Conservation (phyloP, 2,329 filamentous ascomycete genomes). For the Venturia oleaginea region DNA sequence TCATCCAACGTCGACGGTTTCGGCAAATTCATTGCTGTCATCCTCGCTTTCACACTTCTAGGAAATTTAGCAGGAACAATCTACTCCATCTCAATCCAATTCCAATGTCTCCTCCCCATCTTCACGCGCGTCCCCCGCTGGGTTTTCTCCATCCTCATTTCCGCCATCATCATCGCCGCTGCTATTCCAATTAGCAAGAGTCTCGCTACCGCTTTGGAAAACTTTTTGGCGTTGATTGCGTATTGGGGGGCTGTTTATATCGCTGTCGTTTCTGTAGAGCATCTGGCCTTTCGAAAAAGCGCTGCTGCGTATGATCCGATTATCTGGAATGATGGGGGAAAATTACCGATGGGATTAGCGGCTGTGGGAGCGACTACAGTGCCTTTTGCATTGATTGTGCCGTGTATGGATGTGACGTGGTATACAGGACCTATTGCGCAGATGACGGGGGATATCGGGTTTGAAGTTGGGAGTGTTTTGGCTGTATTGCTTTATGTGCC, state of each 20-base stretch:
- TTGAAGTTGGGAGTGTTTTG: neutral
- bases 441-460: neutral
- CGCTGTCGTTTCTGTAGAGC: conserved; percentile 18
- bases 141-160: conserved; percentile 6
- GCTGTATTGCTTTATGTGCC: neutral
- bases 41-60: conserved; percentile 48
- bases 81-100: conserved; percentile 56
- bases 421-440: conserved; percentile 22
- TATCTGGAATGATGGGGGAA: conserved; percentile 23
- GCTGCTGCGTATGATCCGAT: conserved; percentile 23
- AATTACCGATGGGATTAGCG: conserved; percentile 26
- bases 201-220: conserved; percentile 22
- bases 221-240: conserved; percentile 23
- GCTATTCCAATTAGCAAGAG: conserved; percentile 59
- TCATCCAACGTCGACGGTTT: conserved; percentile 39
- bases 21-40: conserved; percentile 52
- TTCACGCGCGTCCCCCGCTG: conserved; percentile 48
- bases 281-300: conserved; percentile 25
- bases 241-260: conserved; percentile 26
- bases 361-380: conserved; percentile 25
- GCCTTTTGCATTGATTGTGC: conserved; percentile 25
- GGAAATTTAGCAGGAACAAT: conserved; percentile 52
- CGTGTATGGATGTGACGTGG: conserved; percentile 28
- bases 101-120: conserved; percentile 52
- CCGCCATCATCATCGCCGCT: conserved; percentile 34